Base-by-base conservation (phyloP, 768 basidiomycete species). In the Lactifluus hygrophoroides region DNA sequence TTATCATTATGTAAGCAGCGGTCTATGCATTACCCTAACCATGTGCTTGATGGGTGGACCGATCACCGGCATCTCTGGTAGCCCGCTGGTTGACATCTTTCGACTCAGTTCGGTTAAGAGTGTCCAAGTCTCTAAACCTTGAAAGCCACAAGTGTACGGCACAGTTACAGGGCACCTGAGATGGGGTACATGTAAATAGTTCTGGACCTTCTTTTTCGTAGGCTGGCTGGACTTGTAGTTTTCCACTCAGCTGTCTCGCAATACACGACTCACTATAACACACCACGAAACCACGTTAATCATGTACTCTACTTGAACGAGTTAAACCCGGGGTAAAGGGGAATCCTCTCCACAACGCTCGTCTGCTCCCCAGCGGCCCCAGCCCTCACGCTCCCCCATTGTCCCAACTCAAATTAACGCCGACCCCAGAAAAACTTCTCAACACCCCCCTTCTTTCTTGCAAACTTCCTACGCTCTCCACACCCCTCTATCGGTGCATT, bases 391-490 rank as follows among this genome's bases (percentile, higher is more conserved):
- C 42, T 50, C 48, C 45, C n/a, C 27, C 49, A 45, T 28, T 46
- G 34, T 56, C 49, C 35, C 54, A 27, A 56, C 49, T 43, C 54
- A 27, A 56, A 50, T 55, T 38, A 48, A 27, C 35, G 51, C 48
- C 37, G 37, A 45, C 59, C 59, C 59, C 50, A 21, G 54, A 60
- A 56, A 60, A 60, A 60, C 48, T 56, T 51, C 43, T 38, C 35
- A 21, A 42, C 27, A 42, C 30, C 17, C 43, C 48, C 14, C 43
- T 14, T 23, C 5, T 25, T 43, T 49, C 32, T 16, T 52, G 44
- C 30, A n/a, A 37, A 43, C 50, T 38, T 28, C 49, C 35, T 55
- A 37, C 47, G 25, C 46, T 42, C 45, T 30, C 27, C n/a, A 30
- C 37, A 17, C 43, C 42, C 43, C 5, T 45, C 43, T n/a, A 38